These are phyloP conservation scores for Candida parachauliodes DNA, from an alignment of 805 yeast genomes.

Conservation along the genomic window DNA sequence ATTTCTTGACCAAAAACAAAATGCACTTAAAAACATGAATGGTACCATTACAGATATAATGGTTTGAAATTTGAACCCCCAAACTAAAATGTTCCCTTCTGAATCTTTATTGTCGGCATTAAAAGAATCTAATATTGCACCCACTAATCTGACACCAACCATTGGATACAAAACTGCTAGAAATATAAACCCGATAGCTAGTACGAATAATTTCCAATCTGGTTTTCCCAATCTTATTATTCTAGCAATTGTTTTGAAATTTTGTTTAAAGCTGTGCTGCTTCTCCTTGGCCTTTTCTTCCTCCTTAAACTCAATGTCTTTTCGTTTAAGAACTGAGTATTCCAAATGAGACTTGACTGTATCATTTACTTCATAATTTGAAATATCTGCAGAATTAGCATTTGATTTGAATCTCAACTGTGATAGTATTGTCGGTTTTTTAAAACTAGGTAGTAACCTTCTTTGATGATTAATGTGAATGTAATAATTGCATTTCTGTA, in stretches of 20 bases:
- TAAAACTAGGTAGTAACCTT: not conserved
- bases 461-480: not conserved
- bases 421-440: not conserved
- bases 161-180: conserved; percentile 45
- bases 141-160: conserved; percentile 40
- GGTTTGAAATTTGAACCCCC: conserved; percentile 43
- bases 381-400: not conserved
- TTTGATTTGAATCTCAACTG: conserved; percentile 1
- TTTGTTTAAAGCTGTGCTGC: conserved; percentile 28
- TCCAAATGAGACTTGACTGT: conserved; percentile 27
- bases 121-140: conserved; percentile 41
- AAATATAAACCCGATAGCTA: conserved; percentile 38
- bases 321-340: conserved; percentile 20
- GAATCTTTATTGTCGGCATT: conserved; percentile 31
- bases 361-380: not conserved
- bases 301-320: conserved; percentile 28
- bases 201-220: conserved; percentile 33
- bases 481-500: not conserved
- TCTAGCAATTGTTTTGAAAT: conserved; percentile 33
- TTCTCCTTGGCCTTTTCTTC: conserved; percentile 27
- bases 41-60: conserved; percentile 42
- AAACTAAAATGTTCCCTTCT: conserved; percentile 37
- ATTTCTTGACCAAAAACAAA: conserved; percentile 45
- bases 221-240: conserved; percentile 38
- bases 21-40: conserved; percentile 39